Evolutionary conservation across 768 basidiomycete genomes (phyloP), one percentile per base, ranked within the genome.

Genomic region (Boletus bicolor): DNA sequence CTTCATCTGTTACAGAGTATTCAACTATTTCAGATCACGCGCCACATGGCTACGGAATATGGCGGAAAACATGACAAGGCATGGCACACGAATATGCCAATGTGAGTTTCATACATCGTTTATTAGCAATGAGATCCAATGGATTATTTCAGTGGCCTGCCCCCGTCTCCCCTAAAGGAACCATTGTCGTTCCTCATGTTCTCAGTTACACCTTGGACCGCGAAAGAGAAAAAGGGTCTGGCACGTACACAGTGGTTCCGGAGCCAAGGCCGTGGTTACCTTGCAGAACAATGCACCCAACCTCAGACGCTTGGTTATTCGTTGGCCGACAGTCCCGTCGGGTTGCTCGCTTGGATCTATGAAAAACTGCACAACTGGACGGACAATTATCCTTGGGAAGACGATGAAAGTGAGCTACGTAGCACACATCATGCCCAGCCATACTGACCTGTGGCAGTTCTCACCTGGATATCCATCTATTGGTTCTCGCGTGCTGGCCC

Each of bases 381-480:
- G 0, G 83, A 84, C 59, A 57, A 64, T 1, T 84, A 85, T 64
- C 74, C 75, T 0, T 85, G 83, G 83, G 72, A 73, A 11, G 80
- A 82, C 45, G 83, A 85, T 28, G 81, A 84, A 69, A 73, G 84
- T 62, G n/a, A 78, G 64, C 15, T 0, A 3, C 7, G 1, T 17
- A 5, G 3, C n/a, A 24, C 12, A 19, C 2, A 24, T 14, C 38
- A 30, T 26, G 4, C 32, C 11, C 8, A 2, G 0, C n/a, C 14
- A 17, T 28, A 19, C 24, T 62, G 8, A 62, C 26, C 1, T 7
- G 0, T 12, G 64, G 14, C 53, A 84, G 84, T 85, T 1, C 60
- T 86, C 32, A 82, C 81, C 0, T 86, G 84, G 83, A 65, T 83
- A 21, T 83, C 82, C 3, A 72, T 83, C 11, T 83, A 80, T 61